Conservation (phyloP, 192 early-diverging fungal genomes). For the Entrophospora sp. region DNA sequence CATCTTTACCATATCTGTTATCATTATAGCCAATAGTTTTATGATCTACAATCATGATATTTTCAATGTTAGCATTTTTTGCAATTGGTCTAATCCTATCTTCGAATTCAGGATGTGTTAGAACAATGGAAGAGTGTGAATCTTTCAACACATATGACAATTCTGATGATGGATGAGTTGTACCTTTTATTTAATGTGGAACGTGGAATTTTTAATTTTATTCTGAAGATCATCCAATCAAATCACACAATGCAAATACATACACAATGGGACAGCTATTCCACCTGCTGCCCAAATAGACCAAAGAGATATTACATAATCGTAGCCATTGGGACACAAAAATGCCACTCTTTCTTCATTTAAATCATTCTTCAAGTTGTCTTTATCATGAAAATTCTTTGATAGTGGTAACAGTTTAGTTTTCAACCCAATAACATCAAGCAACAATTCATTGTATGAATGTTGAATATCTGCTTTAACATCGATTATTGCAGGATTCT, state of each 20-base stretch:
- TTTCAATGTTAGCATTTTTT: neutral
- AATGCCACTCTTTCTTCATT: constrained; percentile 29
- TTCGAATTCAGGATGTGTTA: constrained; percentile 50
- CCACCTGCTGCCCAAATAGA: constrained; percentile 71
- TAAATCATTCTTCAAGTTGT: too few species aligned
- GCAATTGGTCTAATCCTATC: constrained; percentile 21
- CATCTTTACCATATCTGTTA: neutral
- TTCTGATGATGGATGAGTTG: constrained; percentile 66
- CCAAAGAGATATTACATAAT: constrained; percentile 62
- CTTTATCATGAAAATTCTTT: too few species aligned
- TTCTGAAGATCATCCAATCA: too few species aligned
- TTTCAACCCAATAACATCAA: too few species aligned
- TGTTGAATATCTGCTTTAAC: too few species aligned
- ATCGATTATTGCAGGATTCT: too few species aligned
- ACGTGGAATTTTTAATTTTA: too few species aligned
- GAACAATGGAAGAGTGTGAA: constrained; percentile 47
- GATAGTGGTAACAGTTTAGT: too few species aligned
- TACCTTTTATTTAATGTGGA: constrained; percentile 28
- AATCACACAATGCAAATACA: constrained; percentile 8
- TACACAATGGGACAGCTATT: constrained; percentile 74
- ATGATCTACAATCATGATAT: neutral
- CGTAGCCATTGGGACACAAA: constrained; percentile 45
- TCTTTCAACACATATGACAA: constrained; percentile 66
- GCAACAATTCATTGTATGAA: too few species aligned
- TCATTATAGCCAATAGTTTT: neutral